Base-by-base conservation (phyloP, 1,284 basidiomycete species). In the Tylopilus sp. region DNA sequence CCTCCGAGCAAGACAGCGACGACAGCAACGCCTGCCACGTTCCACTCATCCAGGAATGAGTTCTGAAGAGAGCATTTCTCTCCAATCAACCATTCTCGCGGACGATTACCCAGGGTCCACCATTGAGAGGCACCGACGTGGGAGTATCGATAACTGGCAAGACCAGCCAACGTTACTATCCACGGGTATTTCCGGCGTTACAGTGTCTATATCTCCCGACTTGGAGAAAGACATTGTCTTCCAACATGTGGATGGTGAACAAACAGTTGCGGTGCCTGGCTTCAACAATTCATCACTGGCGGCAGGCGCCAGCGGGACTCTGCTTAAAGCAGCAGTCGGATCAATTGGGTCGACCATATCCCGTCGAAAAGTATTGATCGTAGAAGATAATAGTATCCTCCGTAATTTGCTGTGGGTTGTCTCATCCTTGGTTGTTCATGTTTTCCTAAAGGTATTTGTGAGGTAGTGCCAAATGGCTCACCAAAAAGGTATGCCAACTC, bases 361-460 rank as follows among this genome's bases (percentile, higher is more conserved):
- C 2, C 67, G 67, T 8, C 74, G 84, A 47, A 77, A 82, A 41
- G 81, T 92, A 9, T 70, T 93, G 46, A 83, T 93, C 2, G 88
- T 92, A 2, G 92, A 92, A 68, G 89, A 94, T 60, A 92, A 93
- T 61, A 79, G 69, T 48, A 86, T 90, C 47, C 73, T 90, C 45
- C 78, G 88, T 46, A 81, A 77, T 62, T 69, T 89, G 44, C 72
- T 89, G 88, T 89, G 70, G 66, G 73, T 65, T 11, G 46, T 38
- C 37, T 51, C 42, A 49, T 41, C 44, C 46, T 42, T 37, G 11
- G 19, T 37, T 19, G 15, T 48, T 18, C 13, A 28, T 18, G 6
- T 43, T 19, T 25, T 4, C 23, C 52, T 60, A 25, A 56, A 25
- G 35, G 29, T 21, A 70, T 66, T 31, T 56, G 55, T 60, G 51